Percentiles rank a stretch among this genome's conserved stretches.
Conservation (phyloP, 176 grass and related monocot genomes). For the Carex littledalei region DNA sequence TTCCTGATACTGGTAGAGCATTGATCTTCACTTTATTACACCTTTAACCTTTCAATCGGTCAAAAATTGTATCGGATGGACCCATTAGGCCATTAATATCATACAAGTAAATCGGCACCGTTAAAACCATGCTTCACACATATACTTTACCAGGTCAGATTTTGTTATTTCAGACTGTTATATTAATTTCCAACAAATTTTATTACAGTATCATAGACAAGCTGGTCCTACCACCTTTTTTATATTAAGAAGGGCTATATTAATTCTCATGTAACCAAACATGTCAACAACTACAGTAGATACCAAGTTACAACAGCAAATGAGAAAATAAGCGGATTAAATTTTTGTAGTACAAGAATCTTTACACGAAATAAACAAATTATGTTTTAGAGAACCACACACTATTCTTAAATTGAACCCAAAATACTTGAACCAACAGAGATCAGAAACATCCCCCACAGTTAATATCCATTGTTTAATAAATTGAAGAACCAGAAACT, state of each 20-base stretch:
- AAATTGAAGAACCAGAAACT: not conserved
- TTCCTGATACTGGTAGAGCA: not conserved
- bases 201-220: not conserved
- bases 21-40: not conserved
- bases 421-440: not conserved
- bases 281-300: not conserved
- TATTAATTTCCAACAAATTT: not conserved
- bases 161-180: not conserved
- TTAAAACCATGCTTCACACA: not conserved
- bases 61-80: too few relatives aligned
- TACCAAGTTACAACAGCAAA: not conserved
- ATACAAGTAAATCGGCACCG: too few relatives aligned
- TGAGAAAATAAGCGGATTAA: not conserved
- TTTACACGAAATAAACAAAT: not conserved
- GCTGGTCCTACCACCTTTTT: not conserved
- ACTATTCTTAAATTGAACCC: not conserved
- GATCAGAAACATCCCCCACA: not conserved
- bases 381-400: not conserved
- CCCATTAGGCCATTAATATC: too few relatives aligned
- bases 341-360: not conserved
- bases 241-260: not conserved
- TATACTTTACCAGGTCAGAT: not conserved
- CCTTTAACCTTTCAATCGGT: too few relatives aligned
- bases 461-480: not conserved
- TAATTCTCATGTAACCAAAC: not conserved